A percentile compares a stretch with the other conserved stretches of the same genome.
Conservation (phyloP, 2,329 filamentous ascomycete species). For the Claviceps lovelessii region DNA sequence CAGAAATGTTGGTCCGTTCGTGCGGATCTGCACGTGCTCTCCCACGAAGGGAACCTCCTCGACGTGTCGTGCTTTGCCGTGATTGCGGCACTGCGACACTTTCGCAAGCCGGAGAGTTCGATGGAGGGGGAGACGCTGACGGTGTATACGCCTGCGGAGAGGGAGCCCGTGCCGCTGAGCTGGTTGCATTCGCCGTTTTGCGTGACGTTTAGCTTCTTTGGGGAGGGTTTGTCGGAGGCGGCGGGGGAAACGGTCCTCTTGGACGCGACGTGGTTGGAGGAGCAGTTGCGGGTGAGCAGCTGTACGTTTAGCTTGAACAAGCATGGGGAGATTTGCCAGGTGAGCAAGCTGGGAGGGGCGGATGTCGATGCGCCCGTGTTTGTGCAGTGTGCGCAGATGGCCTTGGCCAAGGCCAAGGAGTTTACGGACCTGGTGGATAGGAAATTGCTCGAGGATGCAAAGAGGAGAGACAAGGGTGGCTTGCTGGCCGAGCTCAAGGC, state of each 20-base stretch:
- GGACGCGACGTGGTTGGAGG: conserved; percentile 62
- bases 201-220: conserved; percentile 76
- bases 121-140: conserved; percentile 75
- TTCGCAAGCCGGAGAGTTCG: conserved; percentile 75
- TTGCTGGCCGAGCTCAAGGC: conserved; percentile 63
- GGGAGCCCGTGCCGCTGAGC: conserved; percentile 78
- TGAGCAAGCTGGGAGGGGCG: conserved; percentile 77
- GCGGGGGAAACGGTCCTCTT: conserved; percentile 42
- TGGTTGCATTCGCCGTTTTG: conserved; percentile 89
- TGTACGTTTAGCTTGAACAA: conserved; percentile 76
- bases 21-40: conserved; percentile 81
- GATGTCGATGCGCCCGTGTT: conserved; percentile 67
- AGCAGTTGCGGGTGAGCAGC: conserved; percentile 59
- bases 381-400: conserved; percentile 60
- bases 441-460: conserved; percentile 63
- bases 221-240: conserved; percentile 38
- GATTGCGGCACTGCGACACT: conserved; percentile 79
- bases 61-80: conserved; percentile 78
- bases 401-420: conserved; percentile 66
- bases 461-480: conserved; percentile 63
- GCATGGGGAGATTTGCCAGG: conserved; percentile 79
- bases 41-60: conserved; percentile 79
- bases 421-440: conserved; percentile 60
- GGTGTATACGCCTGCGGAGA: conserved; percentile 69
- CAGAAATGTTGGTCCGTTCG: conserved; percentile 84